Base-by-base conservation (phyloP, 192 early-diverging fungal genomes). In the Rhizoclosmatium sp. region DNA sequence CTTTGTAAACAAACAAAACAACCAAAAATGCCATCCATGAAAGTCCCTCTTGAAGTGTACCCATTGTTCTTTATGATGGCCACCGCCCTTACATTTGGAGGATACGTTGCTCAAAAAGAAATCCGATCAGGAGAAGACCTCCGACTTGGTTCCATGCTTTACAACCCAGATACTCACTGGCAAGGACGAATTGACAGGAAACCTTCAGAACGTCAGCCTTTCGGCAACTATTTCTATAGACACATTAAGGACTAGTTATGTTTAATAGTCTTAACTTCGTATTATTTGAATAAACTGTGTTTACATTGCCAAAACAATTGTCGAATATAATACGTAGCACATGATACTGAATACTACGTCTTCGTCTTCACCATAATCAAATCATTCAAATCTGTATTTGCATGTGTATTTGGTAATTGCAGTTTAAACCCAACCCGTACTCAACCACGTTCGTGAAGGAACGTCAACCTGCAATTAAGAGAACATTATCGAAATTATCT, bases 1-100 rank as follows among this genome's bases (percentile, higher is more conserved):
- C 16, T 54, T 54, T 54, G 16, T 16, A 54, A 54, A 16, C 5
- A 54, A 54, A 1, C 66, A 68, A n/a, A 68, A 68, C 16, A 12
- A 56, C 21, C 7, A n/a, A 21, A 71, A 71, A 71, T 71, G 70
- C 70, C 49, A 31, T 59, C 70, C 21, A 71, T 71, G 70, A 65
- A 10, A 65, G 47, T 74, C 21, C 72, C 59, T 9, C 10, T 62
- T 40, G 72, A 74, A 74, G 59, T 74, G 16, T 74, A 62, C 41
- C 72, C 72, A 19, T 14, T 74, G 58, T 3, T 74, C 7, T 54
- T 39, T 7, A 74, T 74, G 72, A 74, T 74, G 16, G 72, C 14
- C 72, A 47, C 31, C 0, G 72, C 72, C 72, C 44, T 74, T 4
- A 49, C 59, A 3, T 74, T 61, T 47, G 72, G 72, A 10, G 31